These are phyloP conservation scores for Thinopyrum elongatum DNA, from an alignment of 176 grass and related monocot genomes.

Conservation along the genomic window DNA sequence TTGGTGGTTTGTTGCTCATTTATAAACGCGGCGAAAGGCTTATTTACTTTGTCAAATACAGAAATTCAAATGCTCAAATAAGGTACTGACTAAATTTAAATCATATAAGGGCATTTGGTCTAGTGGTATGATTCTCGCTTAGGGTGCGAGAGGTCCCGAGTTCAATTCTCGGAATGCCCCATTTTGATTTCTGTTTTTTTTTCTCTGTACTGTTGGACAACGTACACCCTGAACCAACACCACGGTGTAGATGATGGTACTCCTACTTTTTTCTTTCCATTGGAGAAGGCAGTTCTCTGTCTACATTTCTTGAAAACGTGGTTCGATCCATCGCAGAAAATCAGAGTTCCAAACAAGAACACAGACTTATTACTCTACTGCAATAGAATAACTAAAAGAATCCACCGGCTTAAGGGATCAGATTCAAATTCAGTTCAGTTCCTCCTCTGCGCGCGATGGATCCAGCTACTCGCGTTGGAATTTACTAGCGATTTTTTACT, in stretches of 20 bases:
- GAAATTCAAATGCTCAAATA: no score
- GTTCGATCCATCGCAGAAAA: no score
- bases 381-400: not conserved
- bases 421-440: not conserved
- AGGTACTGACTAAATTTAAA: accelerated
- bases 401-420: no score
- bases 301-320: not conserved
- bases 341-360: not conserved
- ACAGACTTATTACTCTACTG: not conserved
- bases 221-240: no score
- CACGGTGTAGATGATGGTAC: no score
- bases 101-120: conserved; percentile 67
- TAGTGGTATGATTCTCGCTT: conserved; percentile 99
- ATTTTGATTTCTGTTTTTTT: accelerated
- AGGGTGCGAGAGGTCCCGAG: conserved; percentile 98
- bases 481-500: not conserved
- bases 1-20: no score
- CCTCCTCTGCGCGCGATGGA: not conserved
- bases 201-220: no score
- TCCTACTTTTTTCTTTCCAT: no score
- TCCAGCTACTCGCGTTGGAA: not conserved
- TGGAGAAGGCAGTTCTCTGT: no score
- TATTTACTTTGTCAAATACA: no score
- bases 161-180: conserved; percentile 98
- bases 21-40: no score